Base-by-base conservation (phyloP, 257 asterid genomes). In the Plantago ovata region DNA sequence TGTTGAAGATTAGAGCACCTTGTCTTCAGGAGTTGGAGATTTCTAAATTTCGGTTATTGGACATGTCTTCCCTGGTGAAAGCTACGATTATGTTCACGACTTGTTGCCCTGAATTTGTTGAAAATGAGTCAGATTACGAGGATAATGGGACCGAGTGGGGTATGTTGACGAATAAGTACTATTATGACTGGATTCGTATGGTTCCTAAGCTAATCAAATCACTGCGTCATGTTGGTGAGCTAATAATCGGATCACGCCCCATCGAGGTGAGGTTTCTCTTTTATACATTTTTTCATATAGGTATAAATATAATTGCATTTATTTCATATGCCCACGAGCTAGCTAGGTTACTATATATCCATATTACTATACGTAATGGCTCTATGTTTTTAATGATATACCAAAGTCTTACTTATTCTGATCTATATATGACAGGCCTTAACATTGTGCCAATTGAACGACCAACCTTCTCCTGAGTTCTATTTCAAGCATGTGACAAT, bases 11-110 rank as follows among this genome's bases (percentile, higher is more conserved):
- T 19, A 47, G 12, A 0, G 53, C 53, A 6, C 53, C 53, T 10
- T 10, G 53, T 23, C 53, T 47, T 47, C 53, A 47, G 12, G 53
- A 47, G 23, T 47, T 47, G 53, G 22, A 47, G 53, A 47, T 47
- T 2, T 19, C 53, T 47, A 9, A 16, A 12, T 47, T 22, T 9
- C 28, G 9, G 53, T 47, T 47, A 10, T 23, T 47, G 53, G 53
- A 47, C 22, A 23, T 47, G 0, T 9, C 28, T 19, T 47, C 32
- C 23, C 16, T 47, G 32, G 10, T 47, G 53, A 47, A 16, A 47
- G 53, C 23, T 47, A 49, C 16, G 33, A 9, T 49, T 15, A 49
- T 15, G 21, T 18, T 49, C 16, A 2, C 5, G n/a, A 49, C 36
- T 15, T 2, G 4, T 49, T 9, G 5, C 13, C 55, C 28, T 3